Evolutionary conservation across 805 yeast species (phyloP).

Genomic region (Candida sphagnicola): DNA sequence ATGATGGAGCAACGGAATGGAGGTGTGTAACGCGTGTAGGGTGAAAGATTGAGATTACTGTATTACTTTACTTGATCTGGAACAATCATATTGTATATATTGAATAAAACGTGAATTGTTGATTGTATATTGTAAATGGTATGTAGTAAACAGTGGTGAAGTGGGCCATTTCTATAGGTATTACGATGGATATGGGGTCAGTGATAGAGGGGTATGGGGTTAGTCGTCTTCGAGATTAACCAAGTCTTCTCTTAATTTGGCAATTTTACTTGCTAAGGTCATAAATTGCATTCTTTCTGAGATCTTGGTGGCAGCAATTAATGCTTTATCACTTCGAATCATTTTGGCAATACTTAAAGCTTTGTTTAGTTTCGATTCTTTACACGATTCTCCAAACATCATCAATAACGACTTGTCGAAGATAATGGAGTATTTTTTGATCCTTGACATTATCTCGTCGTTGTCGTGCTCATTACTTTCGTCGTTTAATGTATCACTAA

Average conservation of each 20-base stretch:
- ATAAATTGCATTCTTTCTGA: constrained; percentile 58
- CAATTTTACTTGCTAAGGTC: constrained; percentile 34
- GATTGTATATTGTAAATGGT: background rate
- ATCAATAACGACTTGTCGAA: constrained; percentile 78
- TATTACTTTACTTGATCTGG: too few relatives aligned
- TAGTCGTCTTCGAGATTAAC: constrained; percentile 16
- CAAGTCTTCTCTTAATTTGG: constrained; percentile 34
- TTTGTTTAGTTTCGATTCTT: constrained; percentile 56
- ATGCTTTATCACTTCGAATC: constrained; percentile 71
- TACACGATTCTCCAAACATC: constrained; percentile 71
- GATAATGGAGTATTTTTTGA: constrained; percentile 48
- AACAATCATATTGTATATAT: background rate
- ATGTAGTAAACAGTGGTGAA: background rate
- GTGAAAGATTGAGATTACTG: too few relatives aligned
- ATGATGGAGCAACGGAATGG: background rate
- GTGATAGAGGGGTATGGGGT: too few relatives aligned
- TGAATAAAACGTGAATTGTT: background rate
- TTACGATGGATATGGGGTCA: background rate
- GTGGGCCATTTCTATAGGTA: too few relatives aligned
- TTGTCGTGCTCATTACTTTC: constrained; percentile 23
- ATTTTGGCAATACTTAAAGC: constrained; percentile 68
- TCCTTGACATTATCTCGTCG: constrained; percentile 45
- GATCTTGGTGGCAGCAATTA: constrained; percentile 79
- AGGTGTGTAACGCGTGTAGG: too few relatives aligned
- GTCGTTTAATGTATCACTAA: constrained; percentile 48